Conservation (phyloP, 768 basidiomycete species). For the Bullera alba region DNA sequence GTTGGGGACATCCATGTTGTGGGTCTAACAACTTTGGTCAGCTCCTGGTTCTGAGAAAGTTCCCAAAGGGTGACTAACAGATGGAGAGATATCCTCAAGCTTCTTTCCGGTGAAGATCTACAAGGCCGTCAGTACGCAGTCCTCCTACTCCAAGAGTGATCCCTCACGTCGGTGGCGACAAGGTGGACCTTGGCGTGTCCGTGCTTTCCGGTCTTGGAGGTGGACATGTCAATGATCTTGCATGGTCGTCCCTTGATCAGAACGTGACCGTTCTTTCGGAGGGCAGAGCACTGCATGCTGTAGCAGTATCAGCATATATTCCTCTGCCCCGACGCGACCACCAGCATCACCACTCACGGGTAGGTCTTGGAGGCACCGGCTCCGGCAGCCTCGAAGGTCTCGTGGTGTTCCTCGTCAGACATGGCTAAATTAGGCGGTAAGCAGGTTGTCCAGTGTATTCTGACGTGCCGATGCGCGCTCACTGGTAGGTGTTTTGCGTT, state of each 20-base stretch:
- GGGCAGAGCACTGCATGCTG: conserved; percentile 75
- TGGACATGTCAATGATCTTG: conserved; percentile 95
- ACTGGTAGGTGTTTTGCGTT: no score
- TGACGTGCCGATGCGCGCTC: no score
- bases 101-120: conserved; percentile 99
- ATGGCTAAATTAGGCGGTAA: no score
- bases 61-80: conserved; percentile 6
- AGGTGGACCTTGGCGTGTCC: conserved; percentile 99
- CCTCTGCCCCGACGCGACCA: not conserved
- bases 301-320: conserved; percentile 28
- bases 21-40: conserved; percentile 66
- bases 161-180: conserved; percentile 85
- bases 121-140: not conserved
- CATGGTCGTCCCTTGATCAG: conserved; percentile 96
- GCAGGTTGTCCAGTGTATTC: no score
- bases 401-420: conserved; percentile 79
- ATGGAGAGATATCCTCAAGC: conserved; percentile 57
- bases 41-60: not conserved
- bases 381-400: conserved; percentile 72
- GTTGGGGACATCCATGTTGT: conserved; percentile 99
- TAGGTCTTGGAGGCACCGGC: conserved; percentile 46
- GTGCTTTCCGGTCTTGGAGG: conserved; percentile 95
- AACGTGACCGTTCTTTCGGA: conserved; percentile 64
- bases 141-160: conserved; percentile 2
- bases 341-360: conserved; percentile 28